Evolutionary conservation across 2,329 filamentous ascomycete genomes (phyloP).

Genomic region (Phyllosticta citriasiana): DNA sequence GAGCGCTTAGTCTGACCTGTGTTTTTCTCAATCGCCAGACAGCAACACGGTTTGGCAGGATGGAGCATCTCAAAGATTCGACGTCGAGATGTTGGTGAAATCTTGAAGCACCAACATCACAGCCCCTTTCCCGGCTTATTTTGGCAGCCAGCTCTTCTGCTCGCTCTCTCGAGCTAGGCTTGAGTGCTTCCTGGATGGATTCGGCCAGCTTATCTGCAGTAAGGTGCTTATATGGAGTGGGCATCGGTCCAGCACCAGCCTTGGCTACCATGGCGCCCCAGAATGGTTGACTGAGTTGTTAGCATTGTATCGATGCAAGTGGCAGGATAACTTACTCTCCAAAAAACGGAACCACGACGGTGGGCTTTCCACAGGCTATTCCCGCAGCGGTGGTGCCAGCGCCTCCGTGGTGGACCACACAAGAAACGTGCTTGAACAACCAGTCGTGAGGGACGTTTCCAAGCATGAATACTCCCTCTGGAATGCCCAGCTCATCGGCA

Average conservation of each 20-base stretch:
- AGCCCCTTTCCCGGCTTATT: conserved; percentile 28
- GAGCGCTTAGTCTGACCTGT: conserved; percentile 25
- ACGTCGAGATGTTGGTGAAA: conserved; percentile 30
- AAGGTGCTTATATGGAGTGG: conserved; percentile 29
- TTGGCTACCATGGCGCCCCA: conserved; percentile 33
- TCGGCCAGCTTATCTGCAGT: conserved; percentile 29
- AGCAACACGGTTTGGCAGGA: conserved; percentile 23
- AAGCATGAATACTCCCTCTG: conserved; percentile 70
- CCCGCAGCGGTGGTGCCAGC: conserved; percentile 82
- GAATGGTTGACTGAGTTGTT: conserved; percentile 23
- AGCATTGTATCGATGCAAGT: not conserved
- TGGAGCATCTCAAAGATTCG: conserved; percentile 26
- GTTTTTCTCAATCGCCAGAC: conserved; percentile 32
- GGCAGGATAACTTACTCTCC: conserved; percentile 18
- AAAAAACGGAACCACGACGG: conserved; percentile 74
- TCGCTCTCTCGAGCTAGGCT: conserved; percentile 26
- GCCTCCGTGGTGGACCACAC: conserved; percentile 79
- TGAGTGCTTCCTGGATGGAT: conserved; percentile 28
- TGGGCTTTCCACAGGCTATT: conserved; percentile 70
- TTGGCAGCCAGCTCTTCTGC: conserved; percentile 28
- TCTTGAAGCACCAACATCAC: conserved; percentile 26
- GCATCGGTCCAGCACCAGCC: conserved; percentile 31
- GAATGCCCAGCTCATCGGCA: conserved; percentile 52
- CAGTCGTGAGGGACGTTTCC: conserved; percentile 83
- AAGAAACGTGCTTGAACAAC: conserved; percentile 72